These are phyloP conservation scores for Cucurbita argyrosperma DNA, from an alignment of 306 rosid species.

Conservation along the genomic window DNA sequence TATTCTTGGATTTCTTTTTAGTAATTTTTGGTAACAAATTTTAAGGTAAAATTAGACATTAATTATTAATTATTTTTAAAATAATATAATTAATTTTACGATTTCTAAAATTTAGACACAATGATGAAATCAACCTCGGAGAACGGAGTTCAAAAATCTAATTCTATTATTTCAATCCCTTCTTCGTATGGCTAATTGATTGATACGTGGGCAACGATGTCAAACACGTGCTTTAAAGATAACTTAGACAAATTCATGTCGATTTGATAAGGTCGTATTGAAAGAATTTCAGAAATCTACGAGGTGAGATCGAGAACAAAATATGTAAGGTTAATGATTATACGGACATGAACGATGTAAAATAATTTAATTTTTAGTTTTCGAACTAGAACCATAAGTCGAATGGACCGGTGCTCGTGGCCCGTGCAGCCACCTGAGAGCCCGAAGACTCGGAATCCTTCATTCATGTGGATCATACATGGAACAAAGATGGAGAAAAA, in stretches of 20 bases:
- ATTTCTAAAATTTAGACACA: not conserved
- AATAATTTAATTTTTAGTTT: not conserved
- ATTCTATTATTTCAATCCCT: not conserved
- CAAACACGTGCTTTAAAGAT: not conserved
- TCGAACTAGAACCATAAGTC: not conserved
- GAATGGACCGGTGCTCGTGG: not conserved
- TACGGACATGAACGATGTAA: not conserved
- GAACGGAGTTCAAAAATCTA: not conserved
- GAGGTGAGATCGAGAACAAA: not conserved
- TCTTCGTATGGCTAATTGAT: not conserved
- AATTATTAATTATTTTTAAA: too few relatives aligned
- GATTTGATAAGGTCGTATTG: not conserved
- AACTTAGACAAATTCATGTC: too few relatives aligned
- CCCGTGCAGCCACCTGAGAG: not conserved
- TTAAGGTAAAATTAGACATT: too few relatives aligned
- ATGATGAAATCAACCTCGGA: not conserved
- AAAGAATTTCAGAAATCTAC: too few relatives aligned
- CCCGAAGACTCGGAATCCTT: conserved; percentile 3
- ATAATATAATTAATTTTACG: too few relatives aligned
- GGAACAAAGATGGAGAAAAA: rapidly evolving
- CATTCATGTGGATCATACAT: not conserved
- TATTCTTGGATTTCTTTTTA: too few relatives aligned
- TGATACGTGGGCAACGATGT: not conserved
- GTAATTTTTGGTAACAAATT: too few relatives aligned
- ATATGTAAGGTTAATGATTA: not conserved